phyloP scores from a whole-genome alignment of 2,329 filamentous ascomycete genomes.

The Trematosphaeria pertusa region DNA sequence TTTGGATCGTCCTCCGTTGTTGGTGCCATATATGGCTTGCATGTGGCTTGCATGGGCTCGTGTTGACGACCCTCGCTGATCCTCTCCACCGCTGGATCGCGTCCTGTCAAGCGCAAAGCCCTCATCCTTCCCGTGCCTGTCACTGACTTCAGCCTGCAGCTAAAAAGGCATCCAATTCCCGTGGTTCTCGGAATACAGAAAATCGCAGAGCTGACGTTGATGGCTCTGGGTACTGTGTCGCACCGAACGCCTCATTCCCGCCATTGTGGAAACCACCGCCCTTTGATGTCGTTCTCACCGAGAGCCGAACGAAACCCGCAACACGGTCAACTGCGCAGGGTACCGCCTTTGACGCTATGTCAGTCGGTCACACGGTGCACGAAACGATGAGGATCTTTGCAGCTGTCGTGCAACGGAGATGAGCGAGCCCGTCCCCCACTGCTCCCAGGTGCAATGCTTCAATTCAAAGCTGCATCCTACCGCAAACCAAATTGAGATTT shows the following conservation, averaged over 20 bases:
- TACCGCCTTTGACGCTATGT: constrained; percentile 5
- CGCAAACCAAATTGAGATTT: no score
- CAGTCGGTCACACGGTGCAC: constrained; percentile 7
- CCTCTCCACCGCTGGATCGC: constrained; percentile 18
- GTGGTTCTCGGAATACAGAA: no score
- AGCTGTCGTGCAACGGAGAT: background rate
- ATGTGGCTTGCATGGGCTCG: constrained; percentile 31
- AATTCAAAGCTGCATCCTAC: no score
- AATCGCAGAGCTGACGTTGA: no score
- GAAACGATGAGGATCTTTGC: background rate
- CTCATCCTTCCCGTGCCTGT: constrained; percentile 14
- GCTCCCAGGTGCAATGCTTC: background rate
- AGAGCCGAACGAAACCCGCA: constrained; percentile 1
- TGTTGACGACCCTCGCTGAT: constrained; percentile 23
- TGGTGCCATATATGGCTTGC: constrained; percentile 32
- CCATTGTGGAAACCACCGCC: constrained; percentile 8
- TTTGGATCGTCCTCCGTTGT: constrained; percentile 28
- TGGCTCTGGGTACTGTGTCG: constrained; percentile 10
- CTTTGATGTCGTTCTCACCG: constrained; percentile 6
- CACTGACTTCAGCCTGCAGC: constrained; percentile 7
- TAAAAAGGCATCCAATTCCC: no score
- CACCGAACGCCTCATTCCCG: constrained; percentile 31
- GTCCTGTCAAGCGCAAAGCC: constrained; percentile 11
- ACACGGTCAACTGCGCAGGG: background rate
- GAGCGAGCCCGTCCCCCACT: background rate